Evolutionary conservation across 2,329 filamentous ascomycete species (phyloP).

Genomic region (Aspergillus pseudotamarii): DNA sequence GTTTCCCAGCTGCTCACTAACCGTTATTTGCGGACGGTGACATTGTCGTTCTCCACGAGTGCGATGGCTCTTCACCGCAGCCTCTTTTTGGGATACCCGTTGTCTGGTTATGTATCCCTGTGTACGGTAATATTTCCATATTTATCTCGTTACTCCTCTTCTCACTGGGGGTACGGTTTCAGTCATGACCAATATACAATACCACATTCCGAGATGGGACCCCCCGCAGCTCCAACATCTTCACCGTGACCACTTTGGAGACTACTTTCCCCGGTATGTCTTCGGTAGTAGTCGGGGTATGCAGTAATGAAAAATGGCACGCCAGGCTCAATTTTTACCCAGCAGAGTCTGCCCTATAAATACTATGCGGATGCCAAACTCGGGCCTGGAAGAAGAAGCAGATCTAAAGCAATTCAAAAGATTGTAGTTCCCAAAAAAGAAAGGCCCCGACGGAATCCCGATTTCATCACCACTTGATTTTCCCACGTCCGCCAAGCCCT

Average conservation of each 20-base stretch:
- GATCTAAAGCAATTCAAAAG: not conserved
- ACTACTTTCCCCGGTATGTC: slow-evolving; percentile 24
- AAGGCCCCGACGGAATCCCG: not conserved
- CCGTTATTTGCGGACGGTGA: slow-evolving; percentile 15
- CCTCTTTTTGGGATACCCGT: slow-evolving; percentile 32
- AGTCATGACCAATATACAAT: slow-evolving; percentile 10
- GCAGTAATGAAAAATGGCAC: slow-evolving; percentile 9
- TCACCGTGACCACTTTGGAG: slow-evolving; percentile 32
- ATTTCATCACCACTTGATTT: not conserved
- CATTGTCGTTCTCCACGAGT: slow-evolving; percentile 20
- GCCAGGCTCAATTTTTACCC: slow-evolving; percentile 25
- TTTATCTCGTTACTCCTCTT: not conserved
- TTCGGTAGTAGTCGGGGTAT: slow-evolving; percentile 22
- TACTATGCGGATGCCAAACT: slow-evolving; percentile 10
- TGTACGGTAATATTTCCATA: slow-evolving; percentile 11
- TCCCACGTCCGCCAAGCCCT: not conserved
- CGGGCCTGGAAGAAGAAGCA: not conserved
- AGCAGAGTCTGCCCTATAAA: slow-evolving; percentile 23
- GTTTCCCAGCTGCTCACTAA: slow-evolving; percentile 8
- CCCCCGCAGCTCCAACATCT: slow-evolving; percentile 31
- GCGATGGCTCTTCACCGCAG: slow-evolving; percentile 34
- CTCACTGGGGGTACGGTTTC: not conserved
- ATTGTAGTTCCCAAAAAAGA: not conserved
- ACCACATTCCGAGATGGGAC: slow-evolving; percentile 9
- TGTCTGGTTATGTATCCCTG: slow-evolving; percentile 11